Evolutionary conservation across 768 basidiomycete genomes (phyloP).

Genomic region (Antrodiella citrinella): DNA sequence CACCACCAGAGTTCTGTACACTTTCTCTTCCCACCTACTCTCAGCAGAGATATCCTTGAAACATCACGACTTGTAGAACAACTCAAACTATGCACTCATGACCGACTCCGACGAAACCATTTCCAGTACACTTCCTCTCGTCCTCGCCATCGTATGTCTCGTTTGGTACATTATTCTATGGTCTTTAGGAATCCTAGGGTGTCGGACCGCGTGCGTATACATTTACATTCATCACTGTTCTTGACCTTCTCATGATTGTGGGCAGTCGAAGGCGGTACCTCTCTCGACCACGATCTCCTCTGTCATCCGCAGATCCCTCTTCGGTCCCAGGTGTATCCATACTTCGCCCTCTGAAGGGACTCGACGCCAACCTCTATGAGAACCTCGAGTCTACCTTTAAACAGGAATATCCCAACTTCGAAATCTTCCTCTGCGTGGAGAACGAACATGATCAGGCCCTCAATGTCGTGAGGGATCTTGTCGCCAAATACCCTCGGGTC

Average conservation of each 20-base stretch:
- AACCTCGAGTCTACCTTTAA: conserved; percentile 90
- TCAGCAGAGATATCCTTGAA: too few relatives aligned
- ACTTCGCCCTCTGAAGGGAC: conserved; percentile 87
- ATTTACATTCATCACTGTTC: too few relatives aligned
- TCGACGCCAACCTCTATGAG: conserved; percentile 93
- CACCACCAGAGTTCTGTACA: too few relatives aligned
- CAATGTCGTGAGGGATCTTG: conserved; percentile 68
- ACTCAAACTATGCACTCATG: background rate
- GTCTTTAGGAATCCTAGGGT: conserved; percentile 25
- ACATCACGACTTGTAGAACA: too few relatives aligned
- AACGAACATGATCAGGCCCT: conserved; percentile 84
- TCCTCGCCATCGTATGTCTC: conserved; percentile 15
- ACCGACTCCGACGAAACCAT: background rate
- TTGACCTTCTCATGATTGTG: conserved; percentile 4
- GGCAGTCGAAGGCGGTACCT: conserved; percentile 71
- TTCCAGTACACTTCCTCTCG: conserved; percentile 3
- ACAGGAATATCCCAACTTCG: conserved; percentile 88
- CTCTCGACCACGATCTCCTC: conserved; percentile 53
- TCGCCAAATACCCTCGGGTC: conserved; percentile 71
- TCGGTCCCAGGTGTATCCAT: conserved; percentile 85
- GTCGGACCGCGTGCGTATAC: conserved; percentile 21
- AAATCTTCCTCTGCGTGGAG: conserved; percentile 89
- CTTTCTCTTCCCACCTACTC: too few relatives aligned
- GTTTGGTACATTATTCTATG: conserved; percentile 36
- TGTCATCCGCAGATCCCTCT: conserved; percentile 36